Percentiles rank a stretch among this genome's conserved stretches.
phyloP scores from a whole-genome alignment of 805 yeast genomes.

The Metschnikowia similis region DNA sequence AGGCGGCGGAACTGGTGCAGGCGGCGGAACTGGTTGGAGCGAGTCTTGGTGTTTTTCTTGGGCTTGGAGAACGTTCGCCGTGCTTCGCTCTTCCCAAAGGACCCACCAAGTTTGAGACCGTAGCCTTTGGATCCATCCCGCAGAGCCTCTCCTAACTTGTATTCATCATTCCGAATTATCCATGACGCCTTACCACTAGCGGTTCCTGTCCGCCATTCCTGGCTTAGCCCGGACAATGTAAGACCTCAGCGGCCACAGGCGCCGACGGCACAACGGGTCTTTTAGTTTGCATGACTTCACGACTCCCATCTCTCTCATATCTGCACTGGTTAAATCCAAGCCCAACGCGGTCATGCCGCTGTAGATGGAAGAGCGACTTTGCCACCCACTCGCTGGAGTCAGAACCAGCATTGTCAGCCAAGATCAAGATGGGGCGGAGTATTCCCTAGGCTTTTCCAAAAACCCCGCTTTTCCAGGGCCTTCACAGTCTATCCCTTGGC shows the following conservation, averaged over 20 bases:
- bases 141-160: too few relatives aligned
- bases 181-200: conserved; percentile 15
- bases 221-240: conserved; percentile 97
- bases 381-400: conserved; percentile 92
- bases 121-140: conserved; percentile 17
- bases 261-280: conserved; percentile 95
- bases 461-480: too few relatives aligned
- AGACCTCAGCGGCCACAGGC: conserved; percentile 96
- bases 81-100: conserved; percentile 99
- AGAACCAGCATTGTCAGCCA: conserved; percentile 96
- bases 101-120: conserved; percentile 92
- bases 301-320: conserved; percentile 89
- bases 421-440: conserved; percentile 87
- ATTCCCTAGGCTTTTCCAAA: conserved; percentile 93
- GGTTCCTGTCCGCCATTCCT: conserved; percentile 87
- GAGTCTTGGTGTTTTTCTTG: conserved; percentile 97
- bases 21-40: conserved; percentile 99
- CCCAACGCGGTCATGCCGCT: conserved; percentile 92
- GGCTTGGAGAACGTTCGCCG: conserved; percentile 96
- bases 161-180: conserved; percentile 3
- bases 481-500: too few relatives aligned
- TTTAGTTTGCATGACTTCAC: conserved; percentile 91
- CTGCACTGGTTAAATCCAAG: conserved; percentile 79
- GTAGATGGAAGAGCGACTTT: conserved; percentile 83
- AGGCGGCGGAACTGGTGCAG: too few relatives aligned